phyloP scores from a whole-genome alignment of 1,139 yeast genomes.

The Geotrichum histeridarum region DNA sequence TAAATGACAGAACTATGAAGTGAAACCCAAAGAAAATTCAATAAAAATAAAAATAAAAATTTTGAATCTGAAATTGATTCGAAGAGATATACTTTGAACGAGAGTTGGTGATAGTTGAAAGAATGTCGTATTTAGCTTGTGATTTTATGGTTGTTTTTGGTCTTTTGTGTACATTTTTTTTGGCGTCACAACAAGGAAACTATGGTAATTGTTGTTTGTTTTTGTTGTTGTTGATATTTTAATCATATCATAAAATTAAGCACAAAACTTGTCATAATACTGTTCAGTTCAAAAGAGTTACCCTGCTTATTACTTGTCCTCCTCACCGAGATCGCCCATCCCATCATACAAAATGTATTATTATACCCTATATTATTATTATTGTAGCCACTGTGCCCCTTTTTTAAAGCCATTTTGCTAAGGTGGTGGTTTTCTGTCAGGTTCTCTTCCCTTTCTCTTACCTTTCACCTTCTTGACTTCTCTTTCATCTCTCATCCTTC shows the following conservation, averaged over 20 bases:
- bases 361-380: no score
- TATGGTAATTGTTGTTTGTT: no score
- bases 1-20: no score
- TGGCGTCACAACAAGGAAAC: neutral
- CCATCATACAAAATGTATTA: neutral
- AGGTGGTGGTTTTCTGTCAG: neutral
- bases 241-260: neutral
- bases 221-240: neutral
- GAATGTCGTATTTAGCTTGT: no score
- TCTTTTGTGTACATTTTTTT: no score
- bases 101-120: no score
- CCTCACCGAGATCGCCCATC: neutral
- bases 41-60: neutral
- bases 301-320: constrained; percentile 1
- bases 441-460: neutral
- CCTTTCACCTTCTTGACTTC: constrained; percentile 1
- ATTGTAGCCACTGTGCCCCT: no score
- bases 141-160: no score
- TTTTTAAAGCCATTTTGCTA: neutral
- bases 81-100: neutral
- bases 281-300: neutral
- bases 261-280: neutral
- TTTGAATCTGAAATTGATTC: neutral
- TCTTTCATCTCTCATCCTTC: neutral
- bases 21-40: neutral